Conservation (phyloP, 139 green algal genomes). For the Eudorina sp. region DNA sequence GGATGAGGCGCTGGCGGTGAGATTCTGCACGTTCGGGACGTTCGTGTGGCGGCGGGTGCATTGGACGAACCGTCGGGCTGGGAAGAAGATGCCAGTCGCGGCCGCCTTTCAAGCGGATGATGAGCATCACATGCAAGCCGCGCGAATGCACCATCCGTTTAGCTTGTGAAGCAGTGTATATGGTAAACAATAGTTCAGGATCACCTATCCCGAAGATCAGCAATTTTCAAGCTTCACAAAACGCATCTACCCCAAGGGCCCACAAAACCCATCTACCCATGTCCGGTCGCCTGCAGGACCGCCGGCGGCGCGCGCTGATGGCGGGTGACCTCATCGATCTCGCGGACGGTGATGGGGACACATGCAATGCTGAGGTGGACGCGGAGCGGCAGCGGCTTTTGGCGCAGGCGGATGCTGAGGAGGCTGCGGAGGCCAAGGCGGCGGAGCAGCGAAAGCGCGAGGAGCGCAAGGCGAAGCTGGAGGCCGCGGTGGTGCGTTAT, state of each 20-base stretch:
- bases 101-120: too few relatives aligned
- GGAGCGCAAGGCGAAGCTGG: conserved; percentile 2
- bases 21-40: too few relatives aligned
- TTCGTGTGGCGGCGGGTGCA: not conserved
- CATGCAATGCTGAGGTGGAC: not conserved
- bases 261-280: too few relatives aligned
- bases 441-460: not conserved
- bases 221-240: too few relatives aligned
- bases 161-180: too few relatives aligned
- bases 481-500: conserved; percentile 17
- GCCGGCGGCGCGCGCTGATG: conserved; percentile 16
- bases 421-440: conserved; percentile 4
- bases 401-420: conserved; percentile 18
- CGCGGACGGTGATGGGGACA: not conserved
- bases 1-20: conserved; percentile 60
- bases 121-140: too few relatives aligned
- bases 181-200: too few relatives aligned
- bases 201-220: too few relatives aligned
- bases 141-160: too few relatives aligned
- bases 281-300: conserved; percentile 8
- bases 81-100: too few relatives aligned
- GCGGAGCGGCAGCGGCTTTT: not conserved
- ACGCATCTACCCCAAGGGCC: too few relatives aligned
- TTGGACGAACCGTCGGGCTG: too few relatives aligned
- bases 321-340: conserved; percentile 62